A percentile compares a stretch with the other conserved stretches of the same genome.
These are phyloP conservation scores for Lactuca saligna DNA, from an alignment of 129 eudicot genomes.

Conservation along the genomic window DNA sequence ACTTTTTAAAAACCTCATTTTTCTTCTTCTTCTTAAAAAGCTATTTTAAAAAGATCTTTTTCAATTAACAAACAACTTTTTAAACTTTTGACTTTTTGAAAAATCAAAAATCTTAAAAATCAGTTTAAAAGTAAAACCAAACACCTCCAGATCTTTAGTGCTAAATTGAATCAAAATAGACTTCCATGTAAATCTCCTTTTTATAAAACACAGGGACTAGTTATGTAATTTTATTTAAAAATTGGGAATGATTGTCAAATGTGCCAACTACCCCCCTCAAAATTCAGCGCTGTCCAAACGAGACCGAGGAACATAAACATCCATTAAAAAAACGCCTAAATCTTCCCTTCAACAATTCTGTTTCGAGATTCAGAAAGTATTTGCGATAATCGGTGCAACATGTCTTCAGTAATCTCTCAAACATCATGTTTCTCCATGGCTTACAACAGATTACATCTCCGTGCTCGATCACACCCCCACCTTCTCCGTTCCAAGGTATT, in stretches of 20 bases:
- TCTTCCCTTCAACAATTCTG: background rate
- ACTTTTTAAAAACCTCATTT: no score
- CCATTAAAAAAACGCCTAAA: background rate
- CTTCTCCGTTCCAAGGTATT: slow-evolving; percentile 23
- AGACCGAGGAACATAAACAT: background rate
- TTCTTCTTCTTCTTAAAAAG: no score
- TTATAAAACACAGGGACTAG: no score
- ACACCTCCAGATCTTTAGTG: no score
- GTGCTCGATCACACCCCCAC: slow-evolving; percentile 16
- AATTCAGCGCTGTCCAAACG: slow-evolving; percentile 25
- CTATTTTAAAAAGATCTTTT: no score
- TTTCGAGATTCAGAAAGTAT: background rate
- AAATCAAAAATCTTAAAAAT: no score
- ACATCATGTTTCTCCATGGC: slow-evolving; percentile 23
- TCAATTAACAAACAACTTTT: no score
- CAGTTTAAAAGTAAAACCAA: no score
- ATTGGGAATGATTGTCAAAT: background rate
- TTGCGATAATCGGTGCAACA: slow-evolving; percentile 16
- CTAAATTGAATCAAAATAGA: no score
- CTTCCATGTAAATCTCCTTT: no score
- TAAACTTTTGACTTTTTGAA: no score
- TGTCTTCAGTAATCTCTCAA: slow-evolving; percentile 28
- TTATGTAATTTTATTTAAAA: background rate
- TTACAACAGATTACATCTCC: slow-evolving; percentile 17
- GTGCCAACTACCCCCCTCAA: background rate